These are phyloP conservation scores for Citrus sinensis DNA, from an alignment of 345 rosid genomes.

Conservation along the genomic window DNA sequence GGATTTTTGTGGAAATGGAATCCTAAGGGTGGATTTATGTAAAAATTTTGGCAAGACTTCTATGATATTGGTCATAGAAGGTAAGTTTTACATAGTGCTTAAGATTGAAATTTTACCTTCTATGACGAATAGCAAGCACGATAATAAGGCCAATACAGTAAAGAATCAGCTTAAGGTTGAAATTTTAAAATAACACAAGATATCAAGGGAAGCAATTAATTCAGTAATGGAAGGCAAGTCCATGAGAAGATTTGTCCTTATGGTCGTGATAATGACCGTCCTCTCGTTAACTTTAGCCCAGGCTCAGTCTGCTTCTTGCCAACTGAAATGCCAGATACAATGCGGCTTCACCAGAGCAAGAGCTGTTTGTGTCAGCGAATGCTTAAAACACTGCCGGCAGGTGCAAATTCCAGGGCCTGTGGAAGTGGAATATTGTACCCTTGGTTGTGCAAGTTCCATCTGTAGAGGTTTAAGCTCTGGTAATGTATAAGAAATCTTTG, in stretches of 20 bases:
- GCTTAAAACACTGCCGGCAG: not conserved
- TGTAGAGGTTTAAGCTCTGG: not conserved
- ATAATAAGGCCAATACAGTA: not conserved
- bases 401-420: not conserved
- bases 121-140: not conserved
- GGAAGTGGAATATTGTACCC: not conserved
- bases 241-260: not conserved
- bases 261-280: not conserved
- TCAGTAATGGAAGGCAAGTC: not conserved
- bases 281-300: not conserved
- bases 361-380: not conserved
- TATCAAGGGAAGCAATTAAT: no score
- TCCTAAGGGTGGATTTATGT: no score
- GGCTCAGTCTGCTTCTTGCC: not conserved
- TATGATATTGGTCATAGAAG: no score
- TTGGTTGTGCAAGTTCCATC: not conserved
- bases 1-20: no score
- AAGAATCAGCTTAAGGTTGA: not conserved
- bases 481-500: not conserved
- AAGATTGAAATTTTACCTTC: not conserved
- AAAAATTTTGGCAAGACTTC: no score
- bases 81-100: no score
- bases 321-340: not conserved
- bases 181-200: no score
- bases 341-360: not conserved